phyloP scores from a whole-genome alignment of 331 rosid genomes.

The Malus hybrid region DNA sequence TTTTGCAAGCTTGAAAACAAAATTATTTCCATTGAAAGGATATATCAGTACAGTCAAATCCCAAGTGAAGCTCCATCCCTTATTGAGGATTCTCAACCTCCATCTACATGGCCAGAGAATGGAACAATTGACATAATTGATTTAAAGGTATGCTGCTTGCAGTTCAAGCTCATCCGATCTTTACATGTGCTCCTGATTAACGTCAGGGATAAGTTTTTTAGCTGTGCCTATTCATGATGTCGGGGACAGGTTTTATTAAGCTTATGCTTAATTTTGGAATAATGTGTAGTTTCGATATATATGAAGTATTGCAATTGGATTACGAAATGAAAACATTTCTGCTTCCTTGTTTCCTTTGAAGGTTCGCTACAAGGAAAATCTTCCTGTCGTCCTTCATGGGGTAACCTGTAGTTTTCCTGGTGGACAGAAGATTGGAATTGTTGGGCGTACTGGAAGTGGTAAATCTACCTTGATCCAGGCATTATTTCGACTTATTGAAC shows the following conservation, averaged over 20 bases:
- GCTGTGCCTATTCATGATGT: neutral
- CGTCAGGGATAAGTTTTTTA: neutral
- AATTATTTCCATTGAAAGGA: slow-evolving; percentile 93
- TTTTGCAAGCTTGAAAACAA: slow-evolving; percentile 98
- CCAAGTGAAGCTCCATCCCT: slow-evolving; percentile 68
- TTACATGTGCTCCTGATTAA: neutral
- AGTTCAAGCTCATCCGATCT: slow-evolving; percentile 1
- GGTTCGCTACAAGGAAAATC: slow-evolving; percentile 95
- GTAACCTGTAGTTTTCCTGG: slow-evolving; percentile 83
- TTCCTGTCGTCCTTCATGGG: slow-evolving; percentile 88
- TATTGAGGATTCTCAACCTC: slow-evolving; percentile 70
- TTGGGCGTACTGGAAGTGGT: slow-evolving; percentile 95
- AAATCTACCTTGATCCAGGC: slow-evolving; percentile 96
- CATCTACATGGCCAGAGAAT: slow-evolving; percentile 69
- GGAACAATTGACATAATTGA: slow-evolving; percentile 74
- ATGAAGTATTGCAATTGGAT: neutral
- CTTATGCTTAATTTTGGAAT: neutral
- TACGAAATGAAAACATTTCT: slow-evolving; percentile 8
- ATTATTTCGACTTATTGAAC: slow-evolving; percentile 83
- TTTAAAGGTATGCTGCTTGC: slow-evolving; percentile 48
- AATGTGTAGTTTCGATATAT: neutral
- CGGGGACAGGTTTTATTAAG: neutral
- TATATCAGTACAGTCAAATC: slow-evolving; percentile 89
- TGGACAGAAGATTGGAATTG: slow-evolving; percentile 87
- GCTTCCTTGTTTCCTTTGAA: slow-evolving; percentile 14